These are phyloP conservation scores for Ligustrum vulgare DNA, from an alignment of 257 asterid species.

Conservation along the genomic window DNA sequence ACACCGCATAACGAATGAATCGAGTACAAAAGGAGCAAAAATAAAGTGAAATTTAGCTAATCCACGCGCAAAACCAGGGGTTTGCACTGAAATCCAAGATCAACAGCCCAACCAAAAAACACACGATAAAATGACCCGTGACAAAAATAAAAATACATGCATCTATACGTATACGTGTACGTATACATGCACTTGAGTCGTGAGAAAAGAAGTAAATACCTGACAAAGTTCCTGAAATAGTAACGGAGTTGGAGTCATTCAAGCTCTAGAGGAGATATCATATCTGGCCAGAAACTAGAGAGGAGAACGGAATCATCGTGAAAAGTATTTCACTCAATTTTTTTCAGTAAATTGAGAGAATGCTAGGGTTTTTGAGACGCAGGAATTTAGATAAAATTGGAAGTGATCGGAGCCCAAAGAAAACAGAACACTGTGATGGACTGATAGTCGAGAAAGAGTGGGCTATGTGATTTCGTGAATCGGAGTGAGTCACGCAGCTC, in stretches of 20 bases:
- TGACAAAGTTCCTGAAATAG: slow-evolving; percentile 69
- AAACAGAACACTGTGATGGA: background rate
- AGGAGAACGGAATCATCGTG: slow-evolving; percentile 67
- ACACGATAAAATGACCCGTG: background rate
- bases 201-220: slow-evolving; percentile 32
- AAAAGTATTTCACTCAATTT: slow-evolving; percentile 10
- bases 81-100: slow-evolving; percentile 21
- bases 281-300: slow-evolving; percentile 60
- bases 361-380: slow-evolving; percentile 37
- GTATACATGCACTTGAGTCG: background rate
- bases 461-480: background rate
- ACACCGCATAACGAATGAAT: background rate
- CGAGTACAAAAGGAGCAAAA: background rate
- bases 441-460: background rate
- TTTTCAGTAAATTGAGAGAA: slow-evolving; percentile 19
- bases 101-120: slow-evolving; percentile 1
- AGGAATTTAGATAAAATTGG: background rate
- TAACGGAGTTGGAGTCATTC: slow-evolving; percentile 75
- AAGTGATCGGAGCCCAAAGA: background rate
- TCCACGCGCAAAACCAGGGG: slow-evolving; percentile 18
- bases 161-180: background rate
- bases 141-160: background rate
- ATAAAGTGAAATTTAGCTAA: background rate
- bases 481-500: background rate
- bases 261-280: slow-evolving; percentile 68